Evolutionary conservation across 257 asterid species (phyloP).

Genomic region (Salvia rosmarinus): DNA sequence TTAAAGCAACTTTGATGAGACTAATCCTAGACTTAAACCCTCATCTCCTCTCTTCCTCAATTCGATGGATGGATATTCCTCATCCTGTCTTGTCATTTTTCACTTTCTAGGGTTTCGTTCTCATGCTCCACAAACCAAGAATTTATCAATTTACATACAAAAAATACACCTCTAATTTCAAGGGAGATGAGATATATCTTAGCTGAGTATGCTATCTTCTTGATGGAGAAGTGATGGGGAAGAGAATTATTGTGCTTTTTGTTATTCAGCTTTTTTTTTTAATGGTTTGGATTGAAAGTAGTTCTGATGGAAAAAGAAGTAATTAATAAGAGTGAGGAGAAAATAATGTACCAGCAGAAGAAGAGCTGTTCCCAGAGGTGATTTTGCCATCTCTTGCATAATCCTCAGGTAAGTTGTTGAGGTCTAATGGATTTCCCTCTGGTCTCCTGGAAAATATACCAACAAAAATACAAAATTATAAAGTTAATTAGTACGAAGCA

Average conservation of each 20-base stretch:
- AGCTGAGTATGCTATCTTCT: background rate
- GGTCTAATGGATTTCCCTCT: conserved; percentile 81
- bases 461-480: background rate
- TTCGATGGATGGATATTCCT: conserved; percentile 22
- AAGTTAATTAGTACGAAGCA: background rate
- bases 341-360: conserved; percentile 71
- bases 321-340: conserved; percentile 29
- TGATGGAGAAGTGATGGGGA: too few relatives aligned
- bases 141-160: background rate
- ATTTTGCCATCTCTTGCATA: conserved; percentile 64
- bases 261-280: too few relatives aligned
- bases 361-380: conserved; percentile 71
- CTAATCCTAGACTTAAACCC: conserved; percentile 37
- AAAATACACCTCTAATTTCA: background rate
- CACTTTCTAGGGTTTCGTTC: conserved; percentile 53
- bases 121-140: conserved; percentile 39
- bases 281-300: too few relatives aligned
- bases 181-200: background rate
- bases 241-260: too few relatives aligned
- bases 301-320: background rate
- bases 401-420: conserved; percentile 96
- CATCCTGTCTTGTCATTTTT: conserved; percentile 41
- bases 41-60: background rate
- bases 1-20: conserved; percentile 61
- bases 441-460: conserved; percentile 65